phyloP scores from a whole-genome alignment of 228 moss, liverwort and hornwort genomes.

The Sphagnum fallax region DNA sequence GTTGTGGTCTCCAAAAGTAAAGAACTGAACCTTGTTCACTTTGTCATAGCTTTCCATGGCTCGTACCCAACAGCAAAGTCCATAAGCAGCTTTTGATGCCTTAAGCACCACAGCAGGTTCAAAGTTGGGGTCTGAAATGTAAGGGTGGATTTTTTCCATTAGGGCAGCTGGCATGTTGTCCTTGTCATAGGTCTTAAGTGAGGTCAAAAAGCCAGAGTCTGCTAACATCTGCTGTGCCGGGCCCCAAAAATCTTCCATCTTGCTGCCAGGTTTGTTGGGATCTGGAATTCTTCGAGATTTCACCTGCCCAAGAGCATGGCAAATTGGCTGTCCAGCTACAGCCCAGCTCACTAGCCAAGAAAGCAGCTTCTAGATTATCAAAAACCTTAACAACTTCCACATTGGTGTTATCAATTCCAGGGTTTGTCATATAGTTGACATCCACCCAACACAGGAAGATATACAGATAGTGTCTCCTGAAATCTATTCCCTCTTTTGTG shows the following conservation, averaged over 20 bases:
- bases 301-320: constrained; percentile 27
- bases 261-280: constrained; percentile 65
- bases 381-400: no score
- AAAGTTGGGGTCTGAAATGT: constrained; percentile 57
- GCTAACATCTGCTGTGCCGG: constrained; percentile 74
- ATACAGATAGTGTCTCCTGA: no score
- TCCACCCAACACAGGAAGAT: no score
- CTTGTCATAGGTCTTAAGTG: constrained; percentile 65
- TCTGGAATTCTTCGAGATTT: constrained; percentile 65
- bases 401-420: no score
- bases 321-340: background rate
- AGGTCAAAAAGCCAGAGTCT: constrained; percentile 54
- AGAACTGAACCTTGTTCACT: constrained; percentile 60
- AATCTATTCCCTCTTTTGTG: background rate
- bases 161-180: constrained; percentile 57
- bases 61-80: constrained; percentile 83
- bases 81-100: constrained; percentile 85
- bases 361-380: no score
- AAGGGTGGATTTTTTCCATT: constrained; percentile 53
- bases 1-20: no score
- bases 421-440: no score
- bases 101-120: constrained; percentile 62
- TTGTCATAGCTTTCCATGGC: constrained; percentile 83
- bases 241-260: constrained; percentile 89
- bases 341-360: background rate